A percentile compares a stretch with the other conserved stretches of the same genome.
phyloP scores from a whole-genome alignment of 257 asterid genomes.

The Solanum ossicruentum region DNA sequence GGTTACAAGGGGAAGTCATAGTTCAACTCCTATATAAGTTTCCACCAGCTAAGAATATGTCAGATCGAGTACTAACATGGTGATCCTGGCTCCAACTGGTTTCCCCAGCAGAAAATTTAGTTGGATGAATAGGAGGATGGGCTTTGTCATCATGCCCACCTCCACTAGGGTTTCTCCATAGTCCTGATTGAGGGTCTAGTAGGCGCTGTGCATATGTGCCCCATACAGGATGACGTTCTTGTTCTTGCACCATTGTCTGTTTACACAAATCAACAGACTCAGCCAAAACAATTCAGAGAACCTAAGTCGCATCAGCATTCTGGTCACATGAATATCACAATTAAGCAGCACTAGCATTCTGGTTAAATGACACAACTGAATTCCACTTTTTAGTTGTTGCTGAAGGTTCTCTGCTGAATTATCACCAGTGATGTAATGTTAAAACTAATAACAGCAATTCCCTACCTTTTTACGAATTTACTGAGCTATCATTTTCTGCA shows the following conservation, averaged over 20 bases:
- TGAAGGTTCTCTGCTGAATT: not conserved
- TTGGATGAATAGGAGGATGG: constrained; percentile 98
- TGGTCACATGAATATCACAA: not conserved
- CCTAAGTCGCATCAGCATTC: not conserved
- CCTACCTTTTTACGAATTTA: not conserved
- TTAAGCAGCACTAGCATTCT: not conserved
- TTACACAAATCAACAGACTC: constrained; percentile 8
- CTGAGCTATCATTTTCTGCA: not conserved
- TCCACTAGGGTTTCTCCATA: constrained; percentile 77
- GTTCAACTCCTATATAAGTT: not conserved
- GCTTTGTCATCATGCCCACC: constrained; percentile 99
- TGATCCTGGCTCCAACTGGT: constrained; percentile 90
- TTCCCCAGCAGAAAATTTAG: constrained; percentile 90
- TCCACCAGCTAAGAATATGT: not conserved
- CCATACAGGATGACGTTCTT: constrained; percentile 81
- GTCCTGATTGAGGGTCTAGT: constrained; percentile 72
- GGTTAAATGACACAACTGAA: not conserved
- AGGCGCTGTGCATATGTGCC: constrained; percentile 79
- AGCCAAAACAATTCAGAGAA: not conserved
- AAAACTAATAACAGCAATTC: not conserved
- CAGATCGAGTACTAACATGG: constrained; percentile 51
- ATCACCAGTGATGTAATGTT: not conserved
- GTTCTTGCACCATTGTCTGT: constrained; percentile 84
- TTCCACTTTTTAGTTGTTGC: not conserved
- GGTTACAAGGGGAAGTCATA: not conserved